Conservation (phyloP, 2,329 filamentous ascomycete genomes). For the Penicillium sp. region DNA sequence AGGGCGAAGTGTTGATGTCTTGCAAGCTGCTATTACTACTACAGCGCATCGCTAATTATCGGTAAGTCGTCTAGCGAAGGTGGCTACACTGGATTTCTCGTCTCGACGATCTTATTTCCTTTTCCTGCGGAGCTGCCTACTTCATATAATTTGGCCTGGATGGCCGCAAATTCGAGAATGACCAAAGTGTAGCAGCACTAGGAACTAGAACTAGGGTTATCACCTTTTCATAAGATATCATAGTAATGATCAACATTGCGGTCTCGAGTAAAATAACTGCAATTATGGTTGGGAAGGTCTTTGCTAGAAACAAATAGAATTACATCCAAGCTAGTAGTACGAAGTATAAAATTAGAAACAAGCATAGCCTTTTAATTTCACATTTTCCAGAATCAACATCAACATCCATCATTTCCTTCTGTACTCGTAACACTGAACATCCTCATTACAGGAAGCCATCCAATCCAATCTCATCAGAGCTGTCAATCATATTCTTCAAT, state of each 20-base stretch:
- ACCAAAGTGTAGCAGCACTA: too few species aligned
- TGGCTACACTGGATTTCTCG: too few species aligned
- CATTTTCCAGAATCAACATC: neutral
- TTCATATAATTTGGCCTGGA: neutral
- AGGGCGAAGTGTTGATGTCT: neutral
- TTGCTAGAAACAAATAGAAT: neutral
- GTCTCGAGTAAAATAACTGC: neutral
- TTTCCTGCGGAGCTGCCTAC: too few species aligned
- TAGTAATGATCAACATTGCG: neutral
- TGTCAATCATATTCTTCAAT: slow-evolving; percentile 25
- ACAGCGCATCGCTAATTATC: too few species aligned
- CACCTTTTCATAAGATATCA: too few species aligned
- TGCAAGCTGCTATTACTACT: neutral
- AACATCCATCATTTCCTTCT: neutral
- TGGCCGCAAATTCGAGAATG: neutral
- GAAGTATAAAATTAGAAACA: neutral
- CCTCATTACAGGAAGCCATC: neutral
- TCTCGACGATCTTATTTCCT: too few species aligned
- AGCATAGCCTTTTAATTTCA: neutral
- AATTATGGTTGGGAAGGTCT: neutral
- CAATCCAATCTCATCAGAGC: slow-evolving; percentile 33
- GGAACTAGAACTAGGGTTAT: too few species aligned
- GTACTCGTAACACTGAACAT: neutral
- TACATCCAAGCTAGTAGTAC: neutral
- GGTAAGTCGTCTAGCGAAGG: too few species aligned